phyloP scores from a whole-genome alignment of 345 rosid genomes.

The Pistacia vera region DNA sequence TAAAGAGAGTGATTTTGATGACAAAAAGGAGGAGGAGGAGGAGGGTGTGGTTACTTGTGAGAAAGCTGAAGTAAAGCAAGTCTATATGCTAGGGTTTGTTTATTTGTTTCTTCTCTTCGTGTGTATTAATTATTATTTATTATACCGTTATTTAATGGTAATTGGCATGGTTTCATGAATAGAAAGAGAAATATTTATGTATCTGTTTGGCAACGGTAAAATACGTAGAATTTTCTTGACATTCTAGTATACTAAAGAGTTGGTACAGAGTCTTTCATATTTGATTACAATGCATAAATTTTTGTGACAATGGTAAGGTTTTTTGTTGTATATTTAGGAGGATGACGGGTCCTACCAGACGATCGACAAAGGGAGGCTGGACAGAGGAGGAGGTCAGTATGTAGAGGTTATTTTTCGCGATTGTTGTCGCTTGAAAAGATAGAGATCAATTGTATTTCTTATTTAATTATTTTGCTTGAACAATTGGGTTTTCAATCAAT shows the following conservation, averaged over 20 bases:
- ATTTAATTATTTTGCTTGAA: neutral
- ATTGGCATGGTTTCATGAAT: neutral
- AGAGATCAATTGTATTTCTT: neutral
- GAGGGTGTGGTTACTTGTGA: too few relatives aligned
- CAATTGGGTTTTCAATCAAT: neutral
- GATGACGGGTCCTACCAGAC: conserved; percentile 34
- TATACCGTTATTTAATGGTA: neutral
- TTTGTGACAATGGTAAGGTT: neutral
- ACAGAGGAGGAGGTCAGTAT: conserved; percentile 42
- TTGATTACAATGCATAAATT: neutral
- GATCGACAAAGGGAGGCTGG: conserved; percentile 43
- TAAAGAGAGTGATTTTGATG: neutral
- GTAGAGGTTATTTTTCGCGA: neutral
- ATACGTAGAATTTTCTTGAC: neutral
- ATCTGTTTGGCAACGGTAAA: neutral
- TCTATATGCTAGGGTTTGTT: conserved; percentile 22
- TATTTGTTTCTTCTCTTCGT: neutral
- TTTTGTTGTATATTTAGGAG: conserved; percentile 20
- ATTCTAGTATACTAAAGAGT: neutral
- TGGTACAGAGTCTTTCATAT: neutral
- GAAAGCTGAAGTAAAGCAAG: conserved; percentile 7
- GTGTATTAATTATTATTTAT: neutral
- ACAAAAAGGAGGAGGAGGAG: neutral
- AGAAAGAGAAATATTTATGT: neutral
- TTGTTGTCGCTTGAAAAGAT: neutral